These are phyloP conservation scores for Pythium dissimile DNA, from an alignment of 352 stramenopile genomes.

Conservation along the genomic window DNA sequence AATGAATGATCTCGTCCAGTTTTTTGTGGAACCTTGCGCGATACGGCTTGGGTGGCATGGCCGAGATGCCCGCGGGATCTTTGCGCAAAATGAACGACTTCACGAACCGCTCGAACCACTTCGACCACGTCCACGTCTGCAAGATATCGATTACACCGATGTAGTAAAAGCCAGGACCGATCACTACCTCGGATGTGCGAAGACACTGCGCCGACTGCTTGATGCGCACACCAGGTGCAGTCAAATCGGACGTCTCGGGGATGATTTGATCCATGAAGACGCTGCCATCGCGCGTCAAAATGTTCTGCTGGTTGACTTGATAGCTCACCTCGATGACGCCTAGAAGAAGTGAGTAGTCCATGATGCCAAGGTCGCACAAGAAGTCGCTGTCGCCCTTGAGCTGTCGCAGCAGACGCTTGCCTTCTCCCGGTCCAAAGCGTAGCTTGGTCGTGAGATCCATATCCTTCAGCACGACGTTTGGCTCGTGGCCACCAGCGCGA, in stretches of 20 bases:
- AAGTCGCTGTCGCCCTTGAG: conserved; percentile 73
- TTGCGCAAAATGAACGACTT: conserved; percentile 65
- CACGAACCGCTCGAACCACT: conserved; percentile 71
- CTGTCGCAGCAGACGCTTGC: conserved; percentile 45
- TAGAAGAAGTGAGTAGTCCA: conserved; percentile 84
- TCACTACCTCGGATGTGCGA: conserved; percentile 69
- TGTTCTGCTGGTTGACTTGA: conserved; percentile 64
- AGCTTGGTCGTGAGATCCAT: conserved; percentile 80
- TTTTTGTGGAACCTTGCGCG: conserved; percentile 65
- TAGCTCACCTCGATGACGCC: conserved; percentile 79
- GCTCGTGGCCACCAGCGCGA: conserved; percentile 52
- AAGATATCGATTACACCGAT: conserved; percentile 87
- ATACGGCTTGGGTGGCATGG: conserved; percentile 67
- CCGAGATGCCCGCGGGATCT: conserved; percentile 72
- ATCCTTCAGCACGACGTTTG: conserved; percentile 78
- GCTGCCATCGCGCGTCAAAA: conserved; percentile 56
- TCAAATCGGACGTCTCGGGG: neutral
- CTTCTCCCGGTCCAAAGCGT: conserved; percentile 43
- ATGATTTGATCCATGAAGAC: conserved; percentile 41
- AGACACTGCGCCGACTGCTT: conserved; percentile 69
- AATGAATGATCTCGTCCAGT: conserved; percentile 70
- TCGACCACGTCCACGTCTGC: conserved; percentile 73
- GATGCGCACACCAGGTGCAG: conserved; percentile 5
- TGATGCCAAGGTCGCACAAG: conserved; percentile 65
- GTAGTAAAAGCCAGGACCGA: conserved; percentile 83